Conservation (phyloP, 805 yeast species). For the Suhomyces kilbournensis region DNA sequence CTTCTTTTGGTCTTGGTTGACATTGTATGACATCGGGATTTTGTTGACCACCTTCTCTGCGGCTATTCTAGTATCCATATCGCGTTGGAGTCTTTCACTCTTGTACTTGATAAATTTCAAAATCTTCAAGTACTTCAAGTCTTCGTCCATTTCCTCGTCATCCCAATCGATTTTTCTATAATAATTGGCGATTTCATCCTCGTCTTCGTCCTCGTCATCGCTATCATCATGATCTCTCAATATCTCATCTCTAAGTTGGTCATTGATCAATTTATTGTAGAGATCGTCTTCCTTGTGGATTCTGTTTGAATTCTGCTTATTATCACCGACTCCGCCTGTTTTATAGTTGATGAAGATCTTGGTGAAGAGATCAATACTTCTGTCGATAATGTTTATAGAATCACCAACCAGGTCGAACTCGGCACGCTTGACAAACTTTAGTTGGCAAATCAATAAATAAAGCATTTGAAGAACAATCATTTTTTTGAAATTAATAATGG, state of each 20-base stretch:
- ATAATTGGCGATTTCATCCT: conserved; percentile 17
- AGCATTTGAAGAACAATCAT: conserved; percentile 42
- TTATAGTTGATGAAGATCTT: conserved; percentile 39
- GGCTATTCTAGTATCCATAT: conserved; percentile 5
- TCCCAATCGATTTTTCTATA: conserved; percentile 43
- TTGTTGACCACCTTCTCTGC: conserved; percentile 5
- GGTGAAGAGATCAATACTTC: conserved; percentile 32
- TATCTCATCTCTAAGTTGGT: conserved; percentile 38
- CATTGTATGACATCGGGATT: not conserved
- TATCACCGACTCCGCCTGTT: conserved; percentile 8
- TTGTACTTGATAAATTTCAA: conserved; percentile 42
- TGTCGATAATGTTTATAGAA: conserved; percentile 18
- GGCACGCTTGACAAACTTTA: conserved; percentile 31
- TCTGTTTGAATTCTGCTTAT: conserved; percentile 12
- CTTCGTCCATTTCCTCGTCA: conserved; percentile 47
- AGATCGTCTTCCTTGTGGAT: conserved; percentile 33
- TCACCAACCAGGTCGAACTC: conserved; percentile 16
- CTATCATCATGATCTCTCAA: conserved; percentile 26
- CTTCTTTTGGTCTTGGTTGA: not conserved
- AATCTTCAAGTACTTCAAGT: conserved; percentile 41
- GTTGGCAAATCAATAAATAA: conserved; percentile 38
- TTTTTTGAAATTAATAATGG: conserved; percentile 43
- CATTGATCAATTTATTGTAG: conserved; percentile 37
- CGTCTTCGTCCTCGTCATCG: conserved; percentile 29
- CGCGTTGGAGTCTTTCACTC: conserved; percentile 10